Evolutionary conservation across 805 yeast genomes (phyloP), one percentile per base, ranked within the genome.

Genomic region (Hanseniaspora nectarophila): DNA sequence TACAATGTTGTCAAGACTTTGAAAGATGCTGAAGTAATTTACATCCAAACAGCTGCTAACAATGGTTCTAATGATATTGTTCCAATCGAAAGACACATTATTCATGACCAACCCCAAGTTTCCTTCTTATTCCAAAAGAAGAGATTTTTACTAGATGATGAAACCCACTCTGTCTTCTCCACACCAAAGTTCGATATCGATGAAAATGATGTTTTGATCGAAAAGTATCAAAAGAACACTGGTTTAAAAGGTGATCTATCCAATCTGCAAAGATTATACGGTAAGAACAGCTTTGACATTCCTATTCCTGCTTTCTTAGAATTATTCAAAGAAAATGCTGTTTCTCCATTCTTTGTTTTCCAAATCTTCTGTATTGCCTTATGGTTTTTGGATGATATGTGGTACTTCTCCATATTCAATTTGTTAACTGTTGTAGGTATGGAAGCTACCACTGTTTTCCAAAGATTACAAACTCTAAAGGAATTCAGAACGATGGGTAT

Each of bases 401-500:
- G 97, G 97, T 89, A 89, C 68, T 84, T 84, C 64, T 87, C 97
- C 4, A 70, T 92, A 54, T 88, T 92, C 69, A 85, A 95, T 29
- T 72, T 90, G 59, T 81, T 92, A 67, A 90, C 90, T 95, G 75
- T 92, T 58, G 82, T 90, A 31, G 77, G 94, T 3, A 92, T 92
- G 71, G 98, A 92, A 69, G 83, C 81, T 66, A 86, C 96, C 32
- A 86, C 94, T 23, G 97, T 92, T 23, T 90, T 81, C 73, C 97
- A 92, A 73, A 84, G 97, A 70, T 84, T 94, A 71, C 73, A 87
- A 8, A 92, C 98, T 45, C 82, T 92, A 88, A 73, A 81, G 51
- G 98, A 92, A 70, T 92, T 92, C 70, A 88, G 94, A 69, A 81
- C 92, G 44, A 92, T 92, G 98, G 95, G 96, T 60, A 82, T 92